Evolutionary conservation across 139 green algal species (phyloP), one percentile per base, ranked within the genome.

Genomic region (Trebouxia sp.): DNA sequence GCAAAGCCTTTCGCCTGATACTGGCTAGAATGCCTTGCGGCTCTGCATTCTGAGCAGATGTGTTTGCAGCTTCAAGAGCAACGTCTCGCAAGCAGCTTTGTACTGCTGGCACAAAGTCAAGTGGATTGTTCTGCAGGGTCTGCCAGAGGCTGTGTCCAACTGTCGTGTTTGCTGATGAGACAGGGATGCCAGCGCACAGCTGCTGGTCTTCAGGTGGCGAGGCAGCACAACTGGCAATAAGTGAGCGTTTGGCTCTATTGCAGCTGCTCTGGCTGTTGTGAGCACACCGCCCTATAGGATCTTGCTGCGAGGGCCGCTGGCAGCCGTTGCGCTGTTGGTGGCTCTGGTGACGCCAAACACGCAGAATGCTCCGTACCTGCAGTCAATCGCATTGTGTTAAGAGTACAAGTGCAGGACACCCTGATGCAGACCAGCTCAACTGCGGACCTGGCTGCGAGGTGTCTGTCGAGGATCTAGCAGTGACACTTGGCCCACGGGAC

Each of bases 161-260:
- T n/a, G 47, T 42, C 12, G 38, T 75, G 17, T 45, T 47, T n/a
- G 38, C 50, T 35, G 77, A 11, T 30, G 38, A 47, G 32, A 69
- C 55, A 42, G 77, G 77, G 65, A 82, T 82, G 77, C 77, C 77
- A n/a, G 77, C 77, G 12, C 75, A 39, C 37, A 72, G 26, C 35
- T 42, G 32, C 32, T 43, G n/a, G 15, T 72, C 35, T 9, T 26
- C 35, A 24, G 1, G 43, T 9, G 32, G 14, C 12, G 10, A 1
- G 12, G 62, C 42, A 72, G 15, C 11, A 24, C 62, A 72, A 30
- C 6, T 7, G 12, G 28, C 62, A 14, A 15, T 15, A 45, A 35
- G 20, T 30, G 20, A 26, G 20, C 62, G n/a, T 72, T 8, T 43
- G 14, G 35, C 9, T n/a, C n/a, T 9, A 20, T 28, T 66, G 55